Conservation (phyloP, 805 yeast species). For the Kodamaea restingae region DNA sequence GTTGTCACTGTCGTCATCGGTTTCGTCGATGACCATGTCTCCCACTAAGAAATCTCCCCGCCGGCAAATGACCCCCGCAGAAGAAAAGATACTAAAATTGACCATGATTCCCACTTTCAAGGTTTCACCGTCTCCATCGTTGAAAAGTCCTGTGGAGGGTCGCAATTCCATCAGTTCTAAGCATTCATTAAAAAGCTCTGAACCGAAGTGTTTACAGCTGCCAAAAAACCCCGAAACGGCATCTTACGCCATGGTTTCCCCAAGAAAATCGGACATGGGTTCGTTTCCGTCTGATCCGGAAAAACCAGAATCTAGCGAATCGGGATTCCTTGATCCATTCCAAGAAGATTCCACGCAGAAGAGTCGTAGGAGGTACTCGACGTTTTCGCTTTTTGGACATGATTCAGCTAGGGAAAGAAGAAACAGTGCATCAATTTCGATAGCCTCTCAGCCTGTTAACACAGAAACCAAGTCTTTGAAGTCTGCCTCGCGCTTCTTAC, state of each 20-base stretch:
- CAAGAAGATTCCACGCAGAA: background rate
- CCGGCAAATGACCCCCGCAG: conserved; percentile 20
- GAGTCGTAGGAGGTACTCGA: conserved; percentile 4
- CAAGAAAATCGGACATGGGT: too few species aligned
- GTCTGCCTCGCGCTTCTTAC: conserved; percentile 1
- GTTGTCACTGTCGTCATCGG: conserved; percentile 3
- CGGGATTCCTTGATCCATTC: conserved; percentile 2
- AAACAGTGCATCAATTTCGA: conserved; percentile 11
- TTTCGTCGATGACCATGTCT: conserved; percentile 3
- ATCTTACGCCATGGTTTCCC: too few species aligned
- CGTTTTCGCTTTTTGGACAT: conserved; percentile 4
- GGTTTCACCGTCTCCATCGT: background rate
- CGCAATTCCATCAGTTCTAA: background rate
- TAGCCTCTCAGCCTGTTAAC: conserved; percentile 9
- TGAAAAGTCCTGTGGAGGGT: background rate
- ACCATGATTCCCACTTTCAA: conserved; percentile 26
- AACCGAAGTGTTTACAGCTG: too few species aligned
- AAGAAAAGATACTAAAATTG: conserved; percentile 20
- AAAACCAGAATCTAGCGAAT: too few species aligned
- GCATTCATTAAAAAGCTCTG: too few species aligned
- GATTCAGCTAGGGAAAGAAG: conserved; percentile 5
- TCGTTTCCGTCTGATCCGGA: too few species aligned
- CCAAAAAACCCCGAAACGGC: too few species aligned
- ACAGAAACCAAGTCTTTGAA: conserved; percentile 1
- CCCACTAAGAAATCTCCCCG: conserved; percentile 12